These are phyloP conservation scores for Atalantia buxifolia DNA, from an alignment of 345 rosid genomes.

Conservation along the genomic window DNA sequence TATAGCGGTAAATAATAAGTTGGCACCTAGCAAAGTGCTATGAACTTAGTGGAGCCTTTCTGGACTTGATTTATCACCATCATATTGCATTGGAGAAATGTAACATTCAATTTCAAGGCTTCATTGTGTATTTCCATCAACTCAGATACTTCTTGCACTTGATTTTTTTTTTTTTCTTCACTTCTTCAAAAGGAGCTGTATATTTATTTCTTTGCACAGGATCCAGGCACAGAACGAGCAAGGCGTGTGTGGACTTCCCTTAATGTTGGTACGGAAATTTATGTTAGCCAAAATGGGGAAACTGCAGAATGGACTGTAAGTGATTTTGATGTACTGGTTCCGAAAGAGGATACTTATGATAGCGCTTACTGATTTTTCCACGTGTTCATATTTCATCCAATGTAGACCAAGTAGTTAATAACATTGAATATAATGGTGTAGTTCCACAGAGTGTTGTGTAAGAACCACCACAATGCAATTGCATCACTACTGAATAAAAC, in stretches of 20 bases:
- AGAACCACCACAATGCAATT: not conserved
- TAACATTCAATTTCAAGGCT: too few relatives aligned
- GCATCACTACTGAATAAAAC: not conserved
- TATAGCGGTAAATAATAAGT: too few relatives aligned
- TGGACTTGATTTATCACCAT: too few relatives aligned
- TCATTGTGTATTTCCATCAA: not conserved
- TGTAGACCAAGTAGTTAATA: not conserved
- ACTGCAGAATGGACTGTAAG: conserved; percentile 48
- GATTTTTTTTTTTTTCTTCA: not conserved
- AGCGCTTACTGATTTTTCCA: not conserved
- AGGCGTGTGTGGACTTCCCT: conserved; percentile 42
- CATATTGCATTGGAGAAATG: too few relatives aligned
- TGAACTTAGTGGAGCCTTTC: too few relatives aligned
- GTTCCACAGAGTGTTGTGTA: not conserved
- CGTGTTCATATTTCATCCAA: not conserved
- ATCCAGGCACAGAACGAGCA: conserved; percentile 48
- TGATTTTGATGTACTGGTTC: conserved; percentile 49
- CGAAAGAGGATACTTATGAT: conserved; percentile 15
- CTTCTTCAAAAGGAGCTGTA: not conserved
- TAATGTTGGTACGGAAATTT: conserved; percentile 52
- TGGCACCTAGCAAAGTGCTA: too few relatives aligned
- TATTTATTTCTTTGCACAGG: conserved; percentile 19
- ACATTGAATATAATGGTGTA: not conserved
- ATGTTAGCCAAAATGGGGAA: conserved; percentile 34
- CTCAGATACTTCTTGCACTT: not conserved